Percentiles rank a stretch among this genome's conserved stretches.
Evolutionary conservation across 345 rosid genomes (phyloP).

Genomic region (Eucalyptus guilfoylei): DNA sequence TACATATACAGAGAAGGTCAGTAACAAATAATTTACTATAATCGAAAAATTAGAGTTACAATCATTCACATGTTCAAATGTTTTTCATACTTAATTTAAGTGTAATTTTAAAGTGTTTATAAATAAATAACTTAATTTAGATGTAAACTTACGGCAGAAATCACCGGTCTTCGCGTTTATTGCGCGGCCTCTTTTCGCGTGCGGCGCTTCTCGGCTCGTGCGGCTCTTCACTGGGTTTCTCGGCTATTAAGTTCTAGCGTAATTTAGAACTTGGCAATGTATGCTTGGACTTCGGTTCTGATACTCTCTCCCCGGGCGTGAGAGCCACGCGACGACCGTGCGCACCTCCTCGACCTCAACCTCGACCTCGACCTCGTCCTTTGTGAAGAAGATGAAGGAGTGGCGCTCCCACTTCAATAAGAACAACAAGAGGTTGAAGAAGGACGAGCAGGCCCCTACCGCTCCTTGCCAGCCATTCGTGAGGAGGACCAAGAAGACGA

Average conservation of each 20-base stretch:
- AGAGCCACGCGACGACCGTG: conserved; percentile 14
- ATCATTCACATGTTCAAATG: rapidly evolving
- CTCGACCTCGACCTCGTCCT: conserved; percentile 11
- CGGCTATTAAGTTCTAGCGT: no score
- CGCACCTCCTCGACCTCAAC: conserved; percentile 9
- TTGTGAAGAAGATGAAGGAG: conserved; percentile 21
- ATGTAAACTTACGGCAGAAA: no score
- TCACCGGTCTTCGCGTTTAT: no score
- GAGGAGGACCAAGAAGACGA: neutral
- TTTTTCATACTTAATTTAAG: no score
- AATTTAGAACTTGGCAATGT: no score
- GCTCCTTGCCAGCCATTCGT: neutral
- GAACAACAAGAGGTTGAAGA: neutral
- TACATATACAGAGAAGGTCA: no score
- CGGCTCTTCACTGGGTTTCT: no score
- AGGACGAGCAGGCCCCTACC: neutral
- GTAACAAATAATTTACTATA: rapidly evolving
- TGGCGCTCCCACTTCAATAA: conserved; percentile 16
- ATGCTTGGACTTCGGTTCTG: no score
- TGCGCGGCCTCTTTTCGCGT: no score
- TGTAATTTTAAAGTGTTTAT: no score
- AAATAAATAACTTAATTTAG: no score
- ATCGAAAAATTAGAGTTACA: rapidly evolving
- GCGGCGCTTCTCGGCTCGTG: no score
- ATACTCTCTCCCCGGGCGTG: conserved; percentile 32